Evolutionary conservation across 148 eudicot species (phyloP), one percentile per base, ranked within the genome.

Genomic region (Simmondsia chinensis): DNA sequence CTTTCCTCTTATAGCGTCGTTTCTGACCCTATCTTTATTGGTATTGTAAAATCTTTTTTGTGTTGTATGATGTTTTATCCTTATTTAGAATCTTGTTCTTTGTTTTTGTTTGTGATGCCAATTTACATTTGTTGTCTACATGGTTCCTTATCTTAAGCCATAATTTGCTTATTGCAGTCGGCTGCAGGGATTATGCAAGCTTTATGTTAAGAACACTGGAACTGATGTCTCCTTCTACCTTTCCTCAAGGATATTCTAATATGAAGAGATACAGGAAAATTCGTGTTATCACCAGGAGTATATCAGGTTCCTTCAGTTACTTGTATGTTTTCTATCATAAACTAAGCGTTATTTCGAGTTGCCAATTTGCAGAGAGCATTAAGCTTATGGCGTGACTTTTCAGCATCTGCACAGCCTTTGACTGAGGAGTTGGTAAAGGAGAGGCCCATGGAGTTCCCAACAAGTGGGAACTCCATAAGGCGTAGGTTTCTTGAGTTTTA

Each of bases 391-490:
- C 38, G 46, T 84, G 33, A 55, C 52, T 58, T 80, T 61, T 46
- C 87, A 84, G 95, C 93, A 57, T 80, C 85, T 51, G 52, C 73
- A 43, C 84, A 81, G 63, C 76, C 95, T 40, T 41, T 79, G 52
- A 48, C 74, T 46, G 75, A 71, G 63, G 71, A 88, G 45, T 25
- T 79, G 52, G 43, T 61, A 24, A 60, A 71, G 52, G 74, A 63
- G 5, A 65, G 76, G 50, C 44, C 52, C 24, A 48, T 56, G 47
- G 81, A 84, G 57, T 39, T 52, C 33, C 47, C 71, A 7, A 48
- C 43, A 2, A 84, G 87, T 69, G 97, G 95, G 50, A 67, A 82
- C 57, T 67, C 97, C 14, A 85, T 91, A 42, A 69, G 97, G 32
- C 68, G 32, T 5, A 72, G 71, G 31, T 91, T 91, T 66, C 85